A percentile compares a stretch with the other conserved stretches of the same genome.
These are phyloP conservation scores for Candida gorgasii DNA, from an alignment of 805 yeast genomes.

Conservation along the genomic window DNA sequence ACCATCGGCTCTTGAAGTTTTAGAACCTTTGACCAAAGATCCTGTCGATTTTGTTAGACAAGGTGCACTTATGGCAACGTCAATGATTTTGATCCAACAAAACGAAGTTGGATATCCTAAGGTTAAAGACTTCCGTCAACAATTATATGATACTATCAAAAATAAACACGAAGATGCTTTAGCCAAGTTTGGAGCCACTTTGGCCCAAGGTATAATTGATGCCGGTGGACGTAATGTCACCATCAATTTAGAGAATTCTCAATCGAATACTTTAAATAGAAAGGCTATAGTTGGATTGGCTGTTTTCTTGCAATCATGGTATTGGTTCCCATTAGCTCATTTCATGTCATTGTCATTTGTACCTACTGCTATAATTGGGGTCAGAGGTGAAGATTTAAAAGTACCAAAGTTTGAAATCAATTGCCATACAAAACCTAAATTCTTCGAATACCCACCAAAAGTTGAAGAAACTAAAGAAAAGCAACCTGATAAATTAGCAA, in stretches of 20 bases:
- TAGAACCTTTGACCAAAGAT: slow-evolving; percentile 90
- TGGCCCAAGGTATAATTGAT: slow-evolving; percentile 96
- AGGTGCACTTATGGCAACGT: slow-evolving; percentile 90
- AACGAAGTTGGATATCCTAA: slow-evolving; percentile 82
- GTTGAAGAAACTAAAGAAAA: slow-evolving; percentile 75
- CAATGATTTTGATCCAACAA: slow-evolving; percentile 87
- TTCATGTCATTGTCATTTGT: slow-evolving; percentile 88
- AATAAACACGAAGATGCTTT: slow-evolving; percentile 94
- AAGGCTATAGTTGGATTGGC: slow-evolving; percentile 91
- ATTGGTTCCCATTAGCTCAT: slow-evolving; percentile 97
- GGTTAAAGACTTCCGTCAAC: slow-evolving; percentile 73
- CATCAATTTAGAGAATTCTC: slow-evolving; percentile 81
- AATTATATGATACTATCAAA: slow-evolving; percentile 70
- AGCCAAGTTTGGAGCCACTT: slow-evolving; percentile 96
- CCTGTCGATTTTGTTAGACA: slow-evolving; percentile 97
- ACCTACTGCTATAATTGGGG: slow-evolving; percentile 89
- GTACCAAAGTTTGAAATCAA: slow-evolving; percentile 81
- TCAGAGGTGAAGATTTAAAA: slow-evolving; percentile 72
- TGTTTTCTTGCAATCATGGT: slow-evolving; percentile 92
- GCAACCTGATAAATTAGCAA: slow-evolving; percentile 84
- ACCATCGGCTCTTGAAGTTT: slow-evolving; percentile 84
- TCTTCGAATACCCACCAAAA: slow-evolving; percentile 89
- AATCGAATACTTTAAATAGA: slow-evolving; percentile 86
- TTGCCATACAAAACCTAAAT: slow-evolving; percentile 77
- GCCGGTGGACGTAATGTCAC: slow-evolving; percentile 99